Percentiles rank a stretch among this genome's conserved stretches.
Evolutionary conservation across 257 asterid genomes (phyloP).

Genomic region (Nyctanthes arbortristis): DNA sequence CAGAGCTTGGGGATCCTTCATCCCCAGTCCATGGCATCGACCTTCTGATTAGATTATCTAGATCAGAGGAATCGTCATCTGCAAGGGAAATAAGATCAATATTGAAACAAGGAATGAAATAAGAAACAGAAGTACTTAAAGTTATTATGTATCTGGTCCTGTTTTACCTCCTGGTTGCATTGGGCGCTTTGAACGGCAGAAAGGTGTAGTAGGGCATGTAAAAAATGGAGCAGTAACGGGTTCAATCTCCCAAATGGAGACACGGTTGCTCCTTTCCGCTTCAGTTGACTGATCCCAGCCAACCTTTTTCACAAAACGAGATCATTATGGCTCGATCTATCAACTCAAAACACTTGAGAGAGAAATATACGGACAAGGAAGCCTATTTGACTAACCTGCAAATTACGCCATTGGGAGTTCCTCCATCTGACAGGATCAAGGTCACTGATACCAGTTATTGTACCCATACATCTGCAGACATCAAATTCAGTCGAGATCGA

Average conservation of each 20-base stretch:
- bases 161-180: conserved; percentile 81
- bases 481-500: conserved; percentile 1
- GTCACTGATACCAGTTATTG: conserved; percentile 86
- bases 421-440: conserved; percentile 89
- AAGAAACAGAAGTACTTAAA: neutral
- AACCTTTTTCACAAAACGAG: conserved; percentile 44
- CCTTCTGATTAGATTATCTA: conserved; percentile 72
- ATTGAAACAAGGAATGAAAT: neutral
- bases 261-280: conserved; percentile 84
- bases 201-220: conserved; percentile 86
- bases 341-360: neutral
- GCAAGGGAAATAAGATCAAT: conserved; percentile 28
- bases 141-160: neutral
- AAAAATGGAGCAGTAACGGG: conserved; percentile 97
- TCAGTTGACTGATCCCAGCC: conserved; percentile 98
- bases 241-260: conserved; percentile 96
- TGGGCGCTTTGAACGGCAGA: conserved; percentile 80
- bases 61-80: conserved; percentile 85
- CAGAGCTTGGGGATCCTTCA: conserved; percentile 67
- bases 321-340: neutral
- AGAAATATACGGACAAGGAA: neutral
- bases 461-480: conserved; percentile 83
- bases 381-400: conserved; percentile 53
- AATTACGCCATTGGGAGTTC: conserved; percentile 96
- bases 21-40: conserved; percentile 88